Conservation (phyloP, 2,329 filamentous ascomycete species). For the Colletotrichum incanum region DNA sequence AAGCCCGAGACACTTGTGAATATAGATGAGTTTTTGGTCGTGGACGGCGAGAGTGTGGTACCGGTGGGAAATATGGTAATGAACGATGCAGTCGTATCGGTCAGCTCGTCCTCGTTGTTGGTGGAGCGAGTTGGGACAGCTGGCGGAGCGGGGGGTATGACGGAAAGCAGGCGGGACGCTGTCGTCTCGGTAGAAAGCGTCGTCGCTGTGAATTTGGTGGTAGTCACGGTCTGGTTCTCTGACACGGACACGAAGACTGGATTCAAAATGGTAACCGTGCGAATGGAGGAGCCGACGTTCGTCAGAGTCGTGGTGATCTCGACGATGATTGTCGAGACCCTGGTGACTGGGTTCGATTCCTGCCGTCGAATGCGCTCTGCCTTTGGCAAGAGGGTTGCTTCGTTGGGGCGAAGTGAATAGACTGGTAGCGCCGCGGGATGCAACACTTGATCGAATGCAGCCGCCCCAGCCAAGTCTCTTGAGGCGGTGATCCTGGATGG, state of each 20-base stretch:
- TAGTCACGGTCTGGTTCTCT: conserved; percentile 33
- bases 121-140: background rate
- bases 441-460: background rate
- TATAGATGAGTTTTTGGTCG: background rate
- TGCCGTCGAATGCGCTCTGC: conserved; percentile 5
- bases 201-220: conserved; percentile 35
- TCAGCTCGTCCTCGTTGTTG: background rate
- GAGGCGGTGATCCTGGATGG: conserved; percentile 33
- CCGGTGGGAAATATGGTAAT: background rate
- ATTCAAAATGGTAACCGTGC: conserved; percentile 28
- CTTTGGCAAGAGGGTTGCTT: background rate
- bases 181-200: background rate
- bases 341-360: background rate
- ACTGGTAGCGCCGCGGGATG: background rate
- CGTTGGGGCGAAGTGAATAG: background rate
- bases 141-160: background rate
- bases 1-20: background rate
- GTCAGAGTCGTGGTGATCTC: conserved; percentile 35
- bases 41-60: background rate
- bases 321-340: conserved; percentile 24
- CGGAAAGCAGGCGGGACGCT: background rate
- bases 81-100: too few species aligned
- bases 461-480: background rate
- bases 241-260: conserved; percentile 43
- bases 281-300: conserved; percentile 23